Conservation (phyloP, 805 yeast species). For the Candida piceae region DNA sequence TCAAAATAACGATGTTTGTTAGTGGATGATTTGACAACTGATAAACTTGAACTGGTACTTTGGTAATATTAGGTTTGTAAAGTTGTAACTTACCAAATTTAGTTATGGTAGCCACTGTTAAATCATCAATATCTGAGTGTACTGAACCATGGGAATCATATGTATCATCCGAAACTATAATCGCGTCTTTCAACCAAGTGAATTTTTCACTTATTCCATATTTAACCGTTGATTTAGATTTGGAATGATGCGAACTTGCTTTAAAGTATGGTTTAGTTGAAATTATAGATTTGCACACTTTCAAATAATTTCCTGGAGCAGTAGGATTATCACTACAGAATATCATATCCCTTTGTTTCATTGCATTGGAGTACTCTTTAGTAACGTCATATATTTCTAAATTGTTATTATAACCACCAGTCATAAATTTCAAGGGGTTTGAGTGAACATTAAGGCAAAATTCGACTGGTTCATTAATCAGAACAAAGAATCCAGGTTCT, state of each 20-base stretch:
- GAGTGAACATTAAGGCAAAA: slow-evolving; percentile 12
- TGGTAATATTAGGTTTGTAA: slow-evolving; percentile 22
- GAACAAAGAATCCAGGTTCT: slow-evolving; percentile 12
- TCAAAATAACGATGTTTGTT: slow-evolving; percentile 4
- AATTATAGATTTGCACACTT: slow-evolving; percentile 16
- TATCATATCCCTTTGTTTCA: slow-evolving; percentile 2
- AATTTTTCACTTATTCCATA: slow-evolving; percentile 15
- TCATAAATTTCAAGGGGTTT: slow-evolving; percentile 14
- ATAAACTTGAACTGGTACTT: slow-evolving; percentile 16
- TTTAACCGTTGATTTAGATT: slow-evolving; percentile 5
- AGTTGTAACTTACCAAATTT: slow-evolving; percentile 23
- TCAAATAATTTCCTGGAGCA: slow-evolving; percentile 6
- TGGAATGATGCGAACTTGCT: slow-evolving; percentile 9
- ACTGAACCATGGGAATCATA: slow-evolving; percentile 1
- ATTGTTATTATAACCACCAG: slow-evolving; percentile 22
- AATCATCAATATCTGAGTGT: slow-evolving; percentile 4
- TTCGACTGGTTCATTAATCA: slow-evolving; percentile 20
- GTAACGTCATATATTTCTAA: slow-evolving; percentile 17
- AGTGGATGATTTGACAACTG: slow-evolving; percentile 24
- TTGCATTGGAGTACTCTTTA: slow-evolving; percentile 9
- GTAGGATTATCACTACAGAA: not conserved
- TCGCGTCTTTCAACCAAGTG: slow-evolving; percentile 25
- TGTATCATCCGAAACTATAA: slow-evolving; percentile 8
- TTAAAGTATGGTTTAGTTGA: slow-evolving; percentile 20
- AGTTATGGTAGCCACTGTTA: slow-evolving; percentile 17